These are phyloP conservation scores for Penicillium sp. DNA, from an alignment of 2,329 filamentous ascomycete species.

Conservation along the genomic window DNA sequence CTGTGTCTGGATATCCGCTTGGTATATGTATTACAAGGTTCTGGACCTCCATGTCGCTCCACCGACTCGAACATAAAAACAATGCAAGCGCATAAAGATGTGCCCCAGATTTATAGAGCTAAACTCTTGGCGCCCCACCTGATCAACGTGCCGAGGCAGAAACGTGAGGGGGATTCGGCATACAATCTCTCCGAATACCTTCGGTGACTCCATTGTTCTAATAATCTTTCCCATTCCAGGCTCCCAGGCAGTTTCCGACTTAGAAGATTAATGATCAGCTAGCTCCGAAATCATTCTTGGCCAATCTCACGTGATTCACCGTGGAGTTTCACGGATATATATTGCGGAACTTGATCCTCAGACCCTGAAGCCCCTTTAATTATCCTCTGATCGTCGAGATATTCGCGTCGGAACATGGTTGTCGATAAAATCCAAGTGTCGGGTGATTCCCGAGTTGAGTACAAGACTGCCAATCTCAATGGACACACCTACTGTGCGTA, in stretches of 20 bases:
- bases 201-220: background rate
- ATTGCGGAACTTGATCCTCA: background rate
- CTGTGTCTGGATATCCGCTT: too few relatives aligned
- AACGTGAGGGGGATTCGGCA: background rate
- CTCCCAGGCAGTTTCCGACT: too few relatives aligned
- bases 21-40: too few relatives aligned
- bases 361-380: background rate
- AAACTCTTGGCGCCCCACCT: background rate
- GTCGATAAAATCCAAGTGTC: constrained; percentile 63
- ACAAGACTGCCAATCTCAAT: constrained; percentile 64
- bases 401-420: constrained; percentile 42
- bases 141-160: background rate
- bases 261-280: too few relatives aligned
- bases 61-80: too few relatives aligned
- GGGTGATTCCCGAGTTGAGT: constrained; percentile 66
- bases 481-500: constrained; percentile 66
- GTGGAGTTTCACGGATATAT: constrained; percentile 8
- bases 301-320: background rate
- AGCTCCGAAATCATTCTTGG: too few relatives aligned
- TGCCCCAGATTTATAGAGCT: background rate
- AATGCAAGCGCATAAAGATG: too few relatives aligned
- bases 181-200: background rate
- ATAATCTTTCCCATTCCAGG: background rate
- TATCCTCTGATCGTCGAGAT: background rate
- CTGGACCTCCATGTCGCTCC: too few relatives aligned